Evolutionary conservation across 108 stramenopile genomes (phyloP).

Genomic region (Skeletonema grethae): DNA sequence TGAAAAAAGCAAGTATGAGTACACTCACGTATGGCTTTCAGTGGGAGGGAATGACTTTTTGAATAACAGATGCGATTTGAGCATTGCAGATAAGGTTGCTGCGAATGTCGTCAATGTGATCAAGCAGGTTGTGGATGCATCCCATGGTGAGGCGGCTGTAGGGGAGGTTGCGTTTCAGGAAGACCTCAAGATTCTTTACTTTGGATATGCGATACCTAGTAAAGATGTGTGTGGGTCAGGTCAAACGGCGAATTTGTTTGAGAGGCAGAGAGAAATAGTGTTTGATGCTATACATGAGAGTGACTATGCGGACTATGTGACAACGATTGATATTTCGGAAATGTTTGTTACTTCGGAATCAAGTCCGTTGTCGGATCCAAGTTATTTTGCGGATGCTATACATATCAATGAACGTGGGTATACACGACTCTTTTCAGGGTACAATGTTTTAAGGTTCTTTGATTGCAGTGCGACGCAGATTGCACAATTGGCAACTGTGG

Average conservation of each 20-base stretch:
- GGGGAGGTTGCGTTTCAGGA: background rate
- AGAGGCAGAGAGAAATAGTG: background rate
- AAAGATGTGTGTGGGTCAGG: background rate
- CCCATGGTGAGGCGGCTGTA: background rate
- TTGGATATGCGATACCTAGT: background rate
- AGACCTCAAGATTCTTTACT: conserved; percentile 2
- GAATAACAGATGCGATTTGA: background rate
- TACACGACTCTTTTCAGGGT: background rate
- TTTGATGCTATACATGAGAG: background rate
- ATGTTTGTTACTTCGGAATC: background rate
- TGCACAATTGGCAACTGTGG: background rate
- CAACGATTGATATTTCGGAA: background rate
- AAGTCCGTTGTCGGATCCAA: background rate
- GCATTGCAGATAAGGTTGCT: background rate
- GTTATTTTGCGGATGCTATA: background rate
- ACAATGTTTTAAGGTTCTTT: background rate
- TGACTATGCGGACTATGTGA: background rate
- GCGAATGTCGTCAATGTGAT: background rate
- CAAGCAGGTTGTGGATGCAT: background rate
- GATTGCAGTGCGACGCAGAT: background rate
- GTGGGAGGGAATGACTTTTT: background rate
- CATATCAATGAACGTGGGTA: background rate
- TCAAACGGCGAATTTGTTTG: background rate
- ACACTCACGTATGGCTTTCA: background rate
- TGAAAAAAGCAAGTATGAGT: background rate